phyloP scores from a whole-genome alignment of 768 basidiomycete species.

The Sporobolomyces roseus region DNA sequence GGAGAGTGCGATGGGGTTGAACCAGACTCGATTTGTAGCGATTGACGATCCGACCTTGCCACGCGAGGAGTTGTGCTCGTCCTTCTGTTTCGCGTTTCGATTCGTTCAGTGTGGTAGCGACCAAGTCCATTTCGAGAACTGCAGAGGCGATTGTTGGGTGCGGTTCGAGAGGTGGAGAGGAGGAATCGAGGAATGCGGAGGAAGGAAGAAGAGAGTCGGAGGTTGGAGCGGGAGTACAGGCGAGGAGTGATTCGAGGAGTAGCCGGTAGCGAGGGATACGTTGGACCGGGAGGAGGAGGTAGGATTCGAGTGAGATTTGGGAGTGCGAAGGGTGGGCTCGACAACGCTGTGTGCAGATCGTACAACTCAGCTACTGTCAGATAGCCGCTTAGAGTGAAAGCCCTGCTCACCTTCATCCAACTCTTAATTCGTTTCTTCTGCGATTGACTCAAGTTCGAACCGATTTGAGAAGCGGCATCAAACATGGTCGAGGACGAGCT shows the following conservation, averaged over 20 bases:
- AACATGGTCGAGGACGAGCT: conserved; percentile 26
- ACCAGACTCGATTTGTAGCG: conserved; percentile 96
- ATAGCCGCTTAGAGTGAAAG: too few relatives aligned
- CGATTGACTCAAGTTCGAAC: conserved; percentile 58
- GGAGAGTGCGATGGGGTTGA: conserved; percentile 90
- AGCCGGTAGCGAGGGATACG: conserved; percentile 95
- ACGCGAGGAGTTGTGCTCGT: conserved; percentile 79
- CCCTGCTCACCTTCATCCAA: conserved; percentile 60
- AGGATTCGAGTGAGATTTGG: conserved; percentile 79
- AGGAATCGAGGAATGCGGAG: neutral
- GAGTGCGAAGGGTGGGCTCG: conserved; percentile 83
- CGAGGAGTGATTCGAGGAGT: conserved; percentile 59
- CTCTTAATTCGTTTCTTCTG: conserved; percentile 83
- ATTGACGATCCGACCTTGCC: conserved; percentile 80
- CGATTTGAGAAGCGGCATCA: conserved; percentile 16
- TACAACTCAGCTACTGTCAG: neutral
- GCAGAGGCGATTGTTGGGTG: conserved; percentile 77
- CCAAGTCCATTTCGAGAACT: conserved; percentile 73
- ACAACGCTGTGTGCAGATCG: conserved; percentile 60
- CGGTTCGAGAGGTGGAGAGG: conserved; percentile 55
- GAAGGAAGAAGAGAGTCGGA: neutral
- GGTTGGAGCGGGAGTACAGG: conserved; percentile 14
- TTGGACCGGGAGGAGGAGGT: conserved; percentile 89
- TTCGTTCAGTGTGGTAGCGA: conserved; percentile 96
- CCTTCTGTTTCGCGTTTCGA: conserved; percentile 94